Percentiles rank a stretch among this genome's conserved stretches.
phyloP scores from a whole-genome alignment of 768 basidiomycete genomes.

The Leccinum longicurvipes region DNA sequence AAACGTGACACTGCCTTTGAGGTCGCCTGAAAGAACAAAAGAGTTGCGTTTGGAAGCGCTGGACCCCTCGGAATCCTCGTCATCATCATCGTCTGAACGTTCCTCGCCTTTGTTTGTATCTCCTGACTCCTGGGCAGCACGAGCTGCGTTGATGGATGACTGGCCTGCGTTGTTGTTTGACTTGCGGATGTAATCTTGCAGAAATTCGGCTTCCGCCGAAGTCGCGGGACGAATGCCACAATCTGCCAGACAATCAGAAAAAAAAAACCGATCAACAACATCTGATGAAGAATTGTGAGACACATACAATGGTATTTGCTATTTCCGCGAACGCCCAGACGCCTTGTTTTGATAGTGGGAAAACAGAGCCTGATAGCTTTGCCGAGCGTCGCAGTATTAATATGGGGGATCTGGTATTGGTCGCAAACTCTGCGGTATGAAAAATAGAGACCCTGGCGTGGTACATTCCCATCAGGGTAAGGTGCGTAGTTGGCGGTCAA shows the following conservation, averaged over 20 bases:
- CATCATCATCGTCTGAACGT: slow-evolving; percentile 79
- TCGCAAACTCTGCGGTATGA: slow-evolving; percentile 90
- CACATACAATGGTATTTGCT: slow-evolving; percentile 92
- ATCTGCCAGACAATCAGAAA: slow-evolving; percentile 48
- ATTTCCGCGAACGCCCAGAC: slow-evolving; percentile 89
- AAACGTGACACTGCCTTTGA: slow-evolving; percentile 52
- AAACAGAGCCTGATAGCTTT: slow-evolving; percentile 93
- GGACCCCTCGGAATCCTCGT: slow-evolving; percentile 78
- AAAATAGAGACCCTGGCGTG: slow-evolving; percentile 90
- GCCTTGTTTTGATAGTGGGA: slow-evolving; percentile 92
- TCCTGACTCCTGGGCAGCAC: slow-evolving; percentile 66
- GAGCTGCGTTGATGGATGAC: slow-evolving; percentile 70
- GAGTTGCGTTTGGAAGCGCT: slow-evolving; percentile 78
- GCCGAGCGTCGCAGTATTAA: slow-evolving; percentile 93
- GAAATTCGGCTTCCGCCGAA: slow-evolving; percentile 85
- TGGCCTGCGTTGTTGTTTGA: slow-evolving; percentile 84
- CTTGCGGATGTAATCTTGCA: slow-evolving; percentile 89
- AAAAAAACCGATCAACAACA: slow-evolving; percentile 27
- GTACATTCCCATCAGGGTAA: slow-evolving; percentile 90
- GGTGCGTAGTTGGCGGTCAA: slow-evolving; percentile 86
- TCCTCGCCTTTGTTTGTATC: slow-evolving; percentile 65
- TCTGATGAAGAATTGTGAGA: slow-evolving; percentile 33
- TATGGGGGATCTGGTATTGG: slow-evolving; percentile 89
- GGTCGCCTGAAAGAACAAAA: slow-evolving; percentile 59
- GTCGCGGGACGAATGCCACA: slow-evolving; percentile 93